A percentile compares a stretch with the other conserved stretches of the same genome.
phyloP scores from a whole-genome alignment of 2,329 filamentous ascomycete genomes.

The Aspergillus fructus region DNA sequence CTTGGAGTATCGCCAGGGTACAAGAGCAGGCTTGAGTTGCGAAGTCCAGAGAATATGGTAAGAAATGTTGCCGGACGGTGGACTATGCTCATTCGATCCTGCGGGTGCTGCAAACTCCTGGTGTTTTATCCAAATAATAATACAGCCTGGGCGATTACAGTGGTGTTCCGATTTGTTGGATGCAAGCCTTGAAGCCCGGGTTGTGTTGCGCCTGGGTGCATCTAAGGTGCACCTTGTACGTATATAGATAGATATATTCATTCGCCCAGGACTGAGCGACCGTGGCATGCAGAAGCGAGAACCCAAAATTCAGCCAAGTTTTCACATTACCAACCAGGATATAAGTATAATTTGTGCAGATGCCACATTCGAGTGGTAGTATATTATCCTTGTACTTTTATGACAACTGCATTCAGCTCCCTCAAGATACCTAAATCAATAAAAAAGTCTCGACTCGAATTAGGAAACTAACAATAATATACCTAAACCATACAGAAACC shows the following conservation, averaged over 20 bases:
- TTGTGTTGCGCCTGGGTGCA: too few species aligned
- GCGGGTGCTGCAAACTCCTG: background rate
- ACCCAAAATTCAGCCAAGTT: too few species aligned
- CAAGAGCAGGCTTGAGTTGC: background rate
- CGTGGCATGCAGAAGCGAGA: too few species aligned
- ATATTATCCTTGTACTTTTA: background rate
- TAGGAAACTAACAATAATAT: constrained; percentile 3
- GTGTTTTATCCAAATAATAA: background rate
- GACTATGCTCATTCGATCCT: background rate
- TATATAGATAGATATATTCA: too few species aligned
- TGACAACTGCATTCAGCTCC: constrained; percentile 7
- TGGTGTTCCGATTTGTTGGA: too few species aligned
- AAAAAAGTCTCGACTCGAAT: background rate
- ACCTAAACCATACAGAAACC: constrained; percentile 9
- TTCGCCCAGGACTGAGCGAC: too few species aligned
- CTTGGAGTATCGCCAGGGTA: background rate
- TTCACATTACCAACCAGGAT: too few species aligned
- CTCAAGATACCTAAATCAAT: background rate
- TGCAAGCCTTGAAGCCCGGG: too few species aligned
- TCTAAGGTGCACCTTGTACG: too few species aligned
- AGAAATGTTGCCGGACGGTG: background rate
- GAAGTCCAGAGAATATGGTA: background rate
- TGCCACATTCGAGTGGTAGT: background rate
- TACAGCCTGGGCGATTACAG: too few species aligned
- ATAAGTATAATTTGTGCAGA: too few species aligned